A percentile compares a stretch with the other conserved stretches of the same genome.
These are phyloP conservation scores for Dioscorea cayenensis DNA, from an alignment of 116 monocot genomes.

Conservation along the genomic window DNA sequence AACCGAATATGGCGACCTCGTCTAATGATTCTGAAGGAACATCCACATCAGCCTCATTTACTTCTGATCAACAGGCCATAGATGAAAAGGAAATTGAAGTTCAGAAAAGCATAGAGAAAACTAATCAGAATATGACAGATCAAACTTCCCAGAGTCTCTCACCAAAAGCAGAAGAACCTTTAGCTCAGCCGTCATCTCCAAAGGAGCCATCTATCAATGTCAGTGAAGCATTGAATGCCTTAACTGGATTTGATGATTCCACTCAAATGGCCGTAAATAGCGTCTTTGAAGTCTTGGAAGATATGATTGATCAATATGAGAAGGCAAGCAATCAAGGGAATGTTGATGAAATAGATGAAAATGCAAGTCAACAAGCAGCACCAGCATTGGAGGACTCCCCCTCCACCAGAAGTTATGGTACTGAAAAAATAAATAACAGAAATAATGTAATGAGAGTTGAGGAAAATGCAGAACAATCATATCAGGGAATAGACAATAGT, in stretches of 20 bases:
- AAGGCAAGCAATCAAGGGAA: conserved; percentile 33
- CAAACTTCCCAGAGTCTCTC: conserved; percentile 25
- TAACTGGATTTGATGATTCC: conserved; percentile 90
- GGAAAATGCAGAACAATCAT: conserved; percentile 14
- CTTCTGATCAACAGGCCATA: conserved; percentile 7
- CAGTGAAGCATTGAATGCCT: conserved; percentile 75
- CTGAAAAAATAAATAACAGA: conserved; percentile 13
- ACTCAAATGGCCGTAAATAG: conserved; percentile 92
- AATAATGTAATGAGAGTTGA: conserved; percentile 9
- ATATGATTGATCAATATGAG: conserved; percentile 91
- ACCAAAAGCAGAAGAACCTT: conserved; percentile 23
- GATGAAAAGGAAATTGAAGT: conserved; percentile 27
- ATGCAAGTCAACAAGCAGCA: conserved; percentile 9
- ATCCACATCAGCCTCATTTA: conserved; percentile 14
- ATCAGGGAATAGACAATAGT: conserved; percentile 14
- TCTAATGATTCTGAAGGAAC: conserved; percentile 26
- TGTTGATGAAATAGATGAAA: conserved; percentile 17
- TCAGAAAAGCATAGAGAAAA: conserved; percentile 21
- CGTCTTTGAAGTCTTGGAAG: conserved; percentile 94
- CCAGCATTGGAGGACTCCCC: not conserved
- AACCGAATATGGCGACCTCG: conserved; percentile 11
- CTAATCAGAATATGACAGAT: conserved; percentile 23
- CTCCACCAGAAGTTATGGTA: conserved; percentile 4
- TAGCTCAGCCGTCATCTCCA: conserved; percentile 16
- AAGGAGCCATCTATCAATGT: conserved; percentile 54